These are phyloP conservation scores for Cyclostephanos invisitatus DNA, from an alignment of 108 stramenopile species.

Conservation along the genomic window DNA sequence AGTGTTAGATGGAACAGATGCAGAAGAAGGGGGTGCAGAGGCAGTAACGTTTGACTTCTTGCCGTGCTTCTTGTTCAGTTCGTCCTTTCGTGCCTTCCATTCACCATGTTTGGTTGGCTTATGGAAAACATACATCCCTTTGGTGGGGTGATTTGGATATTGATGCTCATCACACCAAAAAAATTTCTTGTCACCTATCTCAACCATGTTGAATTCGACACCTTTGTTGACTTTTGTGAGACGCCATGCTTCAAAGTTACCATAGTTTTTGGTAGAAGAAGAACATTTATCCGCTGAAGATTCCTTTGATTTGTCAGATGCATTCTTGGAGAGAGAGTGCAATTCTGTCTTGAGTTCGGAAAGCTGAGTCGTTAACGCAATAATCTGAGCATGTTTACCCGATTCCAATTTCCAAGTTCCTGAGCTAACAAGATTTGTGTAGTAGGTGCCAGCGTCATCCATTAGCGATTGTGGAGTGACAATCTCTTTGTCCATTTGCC, in stretches of 20 bases:
- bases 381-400: neutral
- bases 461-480: neutral
- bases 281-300: too few relatives aligned
- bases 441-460: neutral
- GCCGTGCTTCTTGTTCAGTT: neutral
- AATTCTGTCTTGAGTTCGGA: neutral
- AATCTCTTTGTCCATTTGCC: neutral
- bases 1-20: neutral
- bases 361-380: neutral
- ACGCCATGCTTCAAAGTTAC: neutral
- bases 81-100: neutral
- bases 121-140: neutral
- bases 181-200: neutral
- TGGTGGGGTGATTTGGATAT: neutral
- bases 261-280: too few relatives aligned
- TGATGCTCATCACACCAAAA: constrained; percentile 1
- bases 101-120: neutral
- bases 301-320: too few relatives aligned
- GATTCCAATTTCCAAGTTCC: neutral
- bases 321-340: too few relatives aligned
- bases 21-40: neutral
- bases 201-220: neutral
- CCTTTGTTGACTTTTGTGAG: neutral
- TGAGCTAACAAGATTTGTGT: neutral
- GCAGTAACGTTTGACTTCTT: neutral